A percentile compares a stretch with the other conserved stretches of the same genome.
Conservation (phyloP, 805 yeast species). For the Starmerella vaccinii region DNA sequence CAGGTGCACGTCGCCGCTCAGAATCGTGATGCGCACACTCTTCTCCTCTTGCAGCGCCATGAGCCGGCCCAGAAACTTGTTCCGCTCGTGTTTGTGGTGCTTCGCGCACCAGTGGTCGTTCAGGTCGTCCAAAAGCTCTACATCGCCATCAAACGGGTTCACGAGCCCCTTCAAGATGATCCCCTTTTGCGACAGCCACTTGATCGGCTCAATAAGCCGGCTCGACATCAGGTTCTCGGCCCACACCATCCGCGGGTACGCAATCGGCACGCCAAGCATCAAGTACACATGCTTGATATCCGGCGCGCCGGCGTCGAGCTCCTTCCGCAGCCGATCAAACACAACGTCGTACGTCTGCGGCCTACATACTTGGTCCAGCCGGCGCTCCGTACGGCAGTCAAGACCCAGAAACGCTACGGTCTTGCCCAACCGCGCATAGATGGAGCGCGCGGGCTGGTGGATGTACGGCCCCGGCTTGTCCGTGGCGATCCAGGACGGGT, state of each 20-base stretch:
- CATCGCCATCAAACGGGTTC: conserved; percentile 84
- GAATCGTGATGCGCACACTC: conserved; percentile 67
- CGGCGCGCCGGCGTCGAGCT: conserved; percentile 41
- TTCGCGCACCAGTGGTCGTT: conserved; percentile 95
- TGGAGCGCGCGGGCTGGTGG: conserved; percentile 52
- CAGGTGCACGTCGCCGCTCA: conserved; percentile 90
- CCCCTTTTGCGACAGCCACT: conserved; percentile 36
- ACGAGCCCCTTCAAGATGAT: conserved; percentile 60
- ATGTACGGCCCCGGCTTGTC: conserved; percentile 56
- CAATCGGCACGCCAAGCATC: conserved; percentile 88
- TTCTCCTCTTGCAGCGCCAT: conserved; percentile 54
- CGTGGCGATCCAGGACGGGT: conserved; percentile 57
- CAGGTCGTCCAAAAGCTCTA: conserved; percentile 84
- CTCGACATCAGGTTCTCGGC: conserved; percentile 59
- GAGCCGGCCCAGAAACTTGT: conserved; percentile 49
- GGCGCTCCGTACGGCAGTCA: conserved; percentile 90
- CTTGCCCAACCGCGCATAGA: conserved; percentile 64
- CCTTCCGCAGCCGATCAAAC: conserved; percentile 51
- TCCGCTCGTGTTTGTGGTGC: conserved; percentile 79
- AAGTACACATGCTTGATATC: conserved; percentile 67
- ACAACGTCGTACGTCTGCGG: conserved; percentile 47
- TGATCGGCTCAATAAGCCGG: conserved; percentile 50
- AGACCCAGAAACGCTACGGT: conserved; percentile 64
- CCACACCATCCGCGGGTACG: conserved; percentile 91
- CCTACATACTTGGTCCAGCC: conserved; percentile 45